These are phyloP conservation scores for Cyclotella kingstonii DNA, from an alignment of 108 stramenopile genomes.

Conservation along the genomic window DNA sequence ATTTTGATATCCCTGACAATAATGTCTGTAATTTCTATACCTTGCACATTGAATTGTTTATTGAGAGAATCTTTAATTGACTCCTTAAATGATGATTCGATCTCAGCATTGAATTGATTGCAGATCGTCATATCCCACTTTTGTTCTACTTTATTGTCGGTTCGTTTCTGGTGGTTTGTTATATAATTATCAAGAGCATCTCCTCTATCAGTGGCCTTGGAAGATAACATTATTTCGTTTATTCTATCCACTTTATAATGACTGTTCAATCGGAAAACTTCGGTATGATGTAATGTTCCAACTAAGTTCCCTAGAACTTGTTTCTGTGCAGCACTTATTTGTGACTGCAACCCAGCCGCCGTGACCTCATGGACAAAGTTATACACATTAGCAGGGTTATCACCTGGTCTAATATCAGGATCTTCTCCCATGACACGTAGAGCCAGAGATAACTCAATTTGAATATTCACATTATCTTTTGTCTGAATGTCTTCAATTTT, in stretches of 20 bases:
- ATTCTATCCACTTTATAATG: slow-evolving; percentile 10
- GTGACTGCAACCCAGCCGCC: slow-evolving; percentile 48
- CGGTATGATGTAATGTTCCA: slow-evolving; percentile 48
- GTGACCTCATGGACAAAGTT: slow-evolving; percentile 58
- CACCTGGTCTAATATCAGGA: slow-evolving; percentile 18
- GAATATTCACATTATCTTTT: slow-evolving; percentile 50
- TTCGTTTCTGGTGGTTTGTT: slow-evolving; percentile 13
- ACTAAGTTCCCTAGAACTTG: slow-evolving; percentile 46
- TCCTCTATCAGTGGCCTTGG: slow-evolving; percentile 14
- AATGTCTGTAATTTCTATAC: slow-evolving; percentile 36
- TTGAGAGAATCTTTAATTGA: slow-evolving; percentile 46
- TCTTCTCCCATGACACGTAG: slow-evolving; percentile 57
- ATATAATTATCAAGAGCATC: background rate
- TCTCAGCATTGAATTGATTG: slow-evolving; percentile 19
- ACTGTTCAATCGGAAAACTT: slow-evolving; percentile 51
- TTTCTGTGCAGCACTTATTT: slow-evolving; percentile 39
- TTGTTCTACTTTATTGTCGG: slow-evolving; percentile 34
- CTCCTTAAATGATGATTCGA: slow-evolving; percentile 22
- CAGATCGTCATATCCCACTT: slow-evolving; percentile 23
- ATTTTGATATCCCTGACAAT: slow-evolving; percentile 50
- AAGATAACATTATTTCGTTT: slow-evolving; percentile 15
- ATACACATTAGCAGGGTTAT: slow-evolving; percentile 47
- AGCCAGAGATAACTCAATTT: slow-evolving; percentile 47
- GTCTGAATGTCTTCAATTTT: slow-evolving; percentile 52
- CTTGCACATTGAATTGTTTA: slow-evolving; percentile 47